Percentiles rank a stretch among this genome's conserved stretches.
Evolutionary conservation across 169 alveolate genomes (phyloP).

Genomic region (Eimeria sp.): DNA sequence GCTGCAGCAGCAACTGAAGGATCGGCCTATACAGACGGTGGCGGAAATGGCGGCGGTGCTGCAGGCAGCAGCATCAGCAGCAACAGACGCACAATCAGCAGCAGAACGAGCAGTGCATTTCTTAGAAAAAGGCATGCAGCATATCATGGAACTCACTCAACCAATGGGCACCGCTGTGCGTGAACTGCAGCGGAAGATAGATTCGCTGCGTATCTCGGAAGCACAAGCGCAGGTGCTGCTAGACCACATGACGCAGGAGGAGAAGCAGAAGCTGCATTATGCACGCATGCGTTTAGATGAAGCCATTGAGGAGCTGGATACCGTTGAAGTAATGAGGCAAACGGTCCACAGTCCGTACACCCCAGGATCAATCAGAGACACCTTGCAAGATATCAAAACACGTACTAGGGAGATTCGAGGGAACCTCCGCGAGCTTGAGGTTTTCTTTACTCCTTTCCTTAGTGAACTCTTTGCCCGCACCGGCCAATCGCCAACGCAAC

Average conservation of each 20-base stretch:
- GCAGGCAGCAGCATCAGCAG: conserved; percentile 5
- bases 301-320: too few species aligned
- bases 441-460: not conserved
- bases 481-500: not conserved
- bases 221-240: not conserved
- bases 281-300: not conserved
- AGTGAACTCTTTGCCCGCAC: not conserved
- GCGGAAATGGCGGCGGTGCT: not conserved
- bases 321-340: too few species aligned
- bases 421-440: not conserved
- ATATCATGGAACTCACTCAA: not conserved
- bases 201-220: not conserved
- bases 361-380: not conserved
- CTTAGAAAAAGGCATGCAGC: not conserved
- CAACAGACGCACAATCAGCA: not conserved
- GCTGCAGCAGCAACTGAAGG: not conserved
- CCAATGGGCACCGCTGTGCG: not conserved
- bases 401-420: not conserved
- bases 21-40: not conserved
- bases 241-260: not conserved
- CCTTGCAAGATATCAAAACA: not conserved
- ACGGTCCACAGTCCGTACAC: not conserved
- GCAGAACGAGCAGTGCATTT: not conserved
- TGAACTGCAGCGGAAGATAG: not conserved
- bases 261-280: conserved; percentile 12